A percentile compares a stretch with the other conserved stretches of the same genome.
These are phyloP conservation scores for Pseudocercospora cruenta DNA, from an alignment of 2,329 filamentous ascomycete genomes.

Conservation along the genomic window DNA sequence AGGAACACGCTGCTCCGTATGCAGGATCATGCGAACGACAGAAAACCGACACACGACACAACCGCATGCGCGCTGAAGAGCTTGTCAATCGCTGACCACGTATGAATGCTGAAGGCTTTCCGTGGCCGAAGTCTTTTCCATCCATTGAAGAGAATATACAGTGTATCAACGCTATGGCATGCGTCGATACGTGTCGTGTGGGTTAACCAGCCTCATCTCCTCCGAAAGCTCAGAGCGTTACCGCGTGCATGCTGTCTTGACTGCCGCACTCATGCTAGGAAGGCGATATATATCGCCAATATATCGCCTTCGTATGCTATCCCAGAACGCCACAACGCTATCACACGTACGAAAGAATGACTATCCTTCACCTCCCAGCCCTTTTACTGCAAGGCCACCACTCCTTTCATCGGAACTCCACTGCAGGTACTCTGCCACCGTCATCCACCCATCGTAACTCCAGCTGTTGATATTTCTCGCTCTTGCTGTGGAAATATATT, in stretches of 20 bases:
- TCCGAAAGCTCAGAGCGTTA: not conserved
- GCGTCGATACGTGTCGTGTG: not conserved
- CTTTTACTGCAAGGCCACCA: not conserved
- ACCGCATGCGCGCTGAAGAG: not conserved
- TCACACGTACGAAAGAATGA: constrained; percentile 21
- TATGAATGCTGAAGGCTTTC: not conserved
- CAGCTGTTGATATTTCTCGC: constrained; percentile 96
- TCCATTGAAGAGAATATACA: constrained; percentile 9
- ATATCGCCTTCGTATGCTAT: not conserved
- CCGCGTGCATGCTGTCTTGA: constrained; percentile 5
- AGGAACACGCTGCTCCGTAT: not conserved
- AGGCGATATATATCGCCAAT: too few relatives aligned
- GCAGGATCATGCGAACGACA: not conserved
- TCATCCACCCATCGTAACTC: constrained; percentile 88
- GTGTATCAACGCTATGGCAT: not conserved
- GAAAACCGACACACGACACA: not conserved
- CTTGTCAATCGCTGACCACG: not conserved
- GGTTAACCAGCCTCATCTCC: not conserved
- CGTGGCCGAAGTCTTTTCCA: not conserved
- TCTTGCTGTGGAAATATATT: constrained; percentile 97
- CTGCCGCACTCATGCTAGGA: constrained; percentile 5
- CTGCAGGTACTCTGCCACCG: constrained; percentile 77
- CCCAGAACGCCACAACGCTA: constrained; percentile 29
- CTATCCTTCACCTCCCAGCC: not conserved
- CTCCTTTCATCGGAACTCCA: constrained; percentile 79